Conservation (phyloP, 176 grass and related monocot genomes). For the Oryza longistaminata region DNA sequence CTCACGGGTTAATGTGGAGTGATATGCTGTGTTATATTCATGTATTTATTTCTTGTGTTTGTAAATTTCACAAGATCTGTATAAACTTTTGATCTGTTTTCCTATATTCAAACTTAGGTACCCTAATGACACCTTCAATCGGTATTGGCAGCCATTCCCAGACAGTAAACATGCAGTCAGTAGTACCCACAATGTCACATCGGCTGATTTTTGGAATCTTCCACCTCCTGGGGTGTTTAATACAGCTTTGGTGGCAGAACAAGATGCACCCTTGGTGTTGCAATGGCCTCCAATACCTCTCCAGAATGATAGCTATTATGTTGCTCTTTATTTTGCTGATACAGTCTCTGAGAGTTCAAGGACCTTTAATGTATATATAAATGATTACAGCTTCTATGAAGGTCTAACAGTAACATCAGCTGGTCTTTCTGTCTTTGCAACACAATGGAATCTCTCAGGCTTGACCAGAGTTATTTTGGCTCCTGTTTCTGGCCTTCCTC, state of each 20-base stretch:
- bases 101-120: conserved; percentile 57
- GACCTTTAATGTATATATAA: conserved; percentile 74
- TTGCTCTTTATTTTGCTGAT: conserved; percentile 94
- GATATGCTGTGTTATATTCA: background rate
- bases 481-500: conserved; percentile 54
- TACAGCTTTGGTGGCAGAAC: conserved; percentile 72
- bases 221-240: conserved; percentile 69
- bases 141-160: conserved; percentile 82
- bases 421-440: conserved; percentile 79
- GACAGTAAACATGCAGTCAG: conserved; percentile 59
- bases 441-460: conserved; percentile 81
- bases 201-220: conserved; percentile 85
- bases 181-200: conserved; percentile 81
- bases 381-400: conserved; percentile 68
- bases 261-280: conserved; percentile 53
- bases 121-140: conserved; percentile 79
- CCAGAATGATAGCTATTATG: conserved; percentile 83
- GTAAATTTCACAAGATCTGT: background rate
- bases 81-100: conserved; percentile 17
- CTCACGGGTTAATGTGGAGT: background rate
- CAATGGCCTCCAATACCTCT: conserved; percentile 80
- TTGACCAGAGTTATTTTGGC: conserved; percentile 67
- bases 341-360: conserved; percentile 62
- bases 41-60: conserved; percentile 14
- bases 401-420: conserved; percentile 62